Evolutionary conservation across 257 asterid genomes (phyloP), one percentile per base, ranked within the genome.

Genomic region (Apocynum venetum): DNA sequence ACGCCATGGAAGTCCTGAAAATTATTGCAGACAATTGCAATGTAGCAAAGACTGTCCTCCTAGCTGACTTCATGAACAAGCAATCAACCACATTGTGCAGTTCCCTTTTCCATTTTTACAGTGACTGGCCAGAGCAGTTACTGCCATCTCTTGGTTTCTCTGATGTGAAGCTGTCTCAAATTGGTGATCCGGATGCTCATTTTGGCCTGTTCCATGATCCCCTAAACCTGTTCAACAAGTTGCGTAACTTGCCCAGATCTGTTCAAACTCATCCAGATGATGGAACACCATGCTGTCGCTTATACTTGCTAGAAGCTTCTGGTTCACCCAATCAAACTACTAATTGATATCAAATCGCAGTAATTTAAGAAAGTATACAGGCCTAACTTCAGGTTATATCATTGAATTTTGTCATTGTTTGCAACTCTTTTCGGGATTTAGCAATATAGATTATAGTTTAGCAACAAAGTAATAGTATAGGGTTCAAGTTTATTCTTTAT

Each of bases 61-160:
- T 94, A 68, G 98, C 97, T 10, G 98, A 94, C 85, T 94, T 94
- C 87, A 92, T 91, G 98, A 94, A 94, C 89, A 89, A 93, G 84
- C 98, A 94, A 82, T 96, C 98, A 75, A 92, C 98, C 36, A 72
- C 89, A 36, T 73, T 90, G 77, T 89, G 97, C 85, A 85, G 89
- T 87, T 89, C 97, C 78, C 83, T 88, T 79, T 94, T 86, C 84
- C 93, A 78, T 78, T 92, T 92, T 93, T 88, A 91, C 70, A 87
- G 98, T 65, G 98, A 94, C 78, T 94, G 97, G 96, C 98, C 98
- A 8, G 98, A 94, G 40, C 89, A 91, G 76, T 83, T 94, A 77
- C 87, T 94, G 78, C 95, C 97, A 15, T 84, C 98, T 64, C 83
- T 95, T 71, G 98, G 98, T 40, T 95, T 95, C 80, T 81, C 96